phyloP scores from a whole-genome alignment of 768 basidiomycete genomes.

The Pisolithus marmoratus region DNA sequence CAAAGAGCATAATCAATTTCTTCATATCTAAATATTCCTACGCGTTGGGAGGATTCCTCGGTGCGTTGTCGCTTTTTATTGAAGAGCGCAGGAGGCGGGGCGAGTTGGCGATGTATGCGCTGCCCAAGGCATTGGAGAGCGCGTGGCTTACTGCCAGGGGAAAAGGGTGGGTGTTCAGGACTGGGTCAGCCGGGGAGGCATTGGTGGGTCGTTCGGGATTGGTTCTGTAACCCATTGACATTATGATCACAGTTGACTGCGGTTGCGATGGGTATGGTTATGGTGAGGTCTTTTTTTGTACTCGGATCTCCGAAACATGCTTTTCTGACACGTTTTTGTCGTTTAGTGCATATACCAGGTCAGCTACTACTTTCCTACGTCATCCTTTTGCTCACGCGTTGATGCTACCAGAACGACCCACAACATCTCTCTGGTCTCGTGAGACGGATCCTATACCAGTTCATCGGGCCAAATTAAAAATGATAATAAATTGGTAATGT shows the following conservation, averaged over 20 bases:
- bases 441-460: slow-evolving; percentile 77
- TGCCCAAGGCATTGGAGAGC: slow-evolving; percentile 88
- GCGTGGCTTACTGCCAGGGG: slow-evolving; percentile 80
- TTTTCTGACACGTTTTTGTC: neutral
- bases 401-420: slow-evolving; percentile 49
- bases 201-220: slow-evolving; percentile 37
- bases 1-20: slow-evolving; percentile 44
- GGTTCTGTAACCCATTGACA: slow-evolving; percentile 3
- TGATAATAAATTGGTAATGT: too few species aligned
- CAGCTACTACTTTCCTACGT: neutral
- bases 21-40: slow-evolving; percentile 67
- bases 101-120: slow-evolving; percentile 87
- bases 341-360: slow-evolving; percentile 74
- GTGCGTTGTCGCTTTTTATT: slow-evolving; percentile 75
- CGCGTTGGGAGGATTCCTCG: slow-evolving; percentile 66
- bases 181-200: slow-evolving; percentile 64
- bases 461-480: slow-evolving; percentile 74
- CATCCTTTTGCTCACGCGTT: neutral
- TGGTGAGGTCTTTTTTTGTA: slow-evolving; percentile 43
- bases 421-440: slow-evolving; percentile 80
- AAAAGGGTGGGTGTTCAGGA: slow-evolving; percentile 66
- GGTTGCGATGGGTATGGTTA: slow-evolving; percentile 87
- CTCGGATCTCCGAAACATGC: neutral
- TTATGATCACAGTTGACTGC: slow-evolving; percentile 44
- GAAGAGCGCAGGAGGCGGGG: slow-evolving; percentile 86